Evolutionary conservation across 805 yeast species (phyloP), one percentile per base, ranked within the genome.

Genomic region (Millerozyma miso): DNA sequence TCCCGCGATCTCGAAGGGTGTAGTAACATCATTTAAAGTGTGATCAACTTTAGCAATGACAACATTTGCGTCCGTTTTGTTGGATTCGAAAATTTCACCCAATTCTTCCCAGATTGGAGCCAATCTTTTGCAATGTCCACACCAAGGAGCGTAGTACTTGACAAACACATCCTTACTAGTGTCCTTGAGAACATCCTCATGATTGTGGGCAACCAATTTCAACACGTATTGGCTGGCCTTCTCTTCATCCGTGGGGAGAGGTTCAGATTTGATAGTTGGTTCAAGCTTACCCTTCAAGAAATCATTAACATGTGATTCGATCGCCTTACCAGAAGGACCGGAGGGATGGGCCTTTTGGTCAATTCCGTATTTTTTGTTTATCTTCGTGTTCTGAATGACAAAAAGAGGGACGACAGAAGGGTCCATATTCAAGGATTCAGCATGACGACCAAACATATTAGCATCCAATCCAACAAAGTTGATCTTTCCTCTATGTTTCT

Each of bases 61-160:
- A 45, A 91, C 85, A 60, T 81, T 74, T 34, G 71, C 47, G 38
- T 55, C 60, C 41, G 69, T 69, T 41, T 67, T 62, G 58, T 81
- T 80, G 40, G 74, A 63, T 46, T 70, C 72, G 66, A 76, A 86
- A 42, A 84, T 55, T 39, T 71, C 81, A 40, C 91, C 97, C 51
- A 93, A 78, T 61, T 90, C 93, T 62, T 87, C 95, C 74, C 81
- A 91, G 45, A 73, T 75, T 59, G 97, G 96, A 40, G 91, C 91
- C 63, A 89, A 76, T 67, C 79, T 86, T 76, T 88, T 88, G 75
- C 97, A 88, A 75, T 89, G 96, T 37, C 96, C 95, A 74, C 96
- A 89, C 97, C 97, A 90, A 69, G 95, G 95, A 38, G 98, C 97
- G 60, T 87, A 90, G 70, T 90, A 91, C 72, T 88, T 86, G 43